Conservation (phyloP, 2,329 filamentous ascomycete genomes). For the Xylaria sp. region DNA sequence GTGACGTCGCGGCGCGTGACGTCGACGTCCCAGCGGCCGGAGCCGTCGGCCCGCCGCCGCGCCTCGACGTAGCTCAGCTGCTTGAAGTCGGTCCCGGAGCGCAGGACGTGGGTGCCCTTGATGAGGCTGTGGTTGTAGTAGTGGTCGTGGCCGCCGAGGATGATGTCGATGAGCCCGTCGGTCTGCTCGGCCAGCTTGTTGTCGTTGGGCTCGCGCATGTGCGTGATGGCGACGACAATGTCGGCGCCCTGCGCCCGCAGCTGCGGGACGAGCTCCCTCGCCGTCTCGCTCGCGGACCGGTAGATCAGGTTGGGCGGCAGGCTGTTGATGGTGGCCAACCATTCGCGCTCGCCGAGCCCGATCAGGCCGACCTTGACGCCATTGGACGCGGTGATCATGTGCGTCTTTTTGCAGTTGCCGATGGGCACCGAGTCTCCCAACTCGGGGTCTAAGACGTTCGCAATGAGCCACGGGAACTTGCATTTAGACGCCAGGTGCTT, state of each 20-base stretch:
- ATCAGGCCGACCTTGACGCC: constrained; percentile 86
- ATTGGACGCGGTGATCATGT: constrained; percentile 78
- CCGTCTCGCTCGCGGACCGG: constrained; percentile 75
- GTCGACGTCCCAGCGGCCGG: constrained; percentile 72
- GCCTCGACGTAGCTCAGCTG: constrained; percentile 87
- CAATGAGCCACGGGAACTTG: constrained; percentile 85
- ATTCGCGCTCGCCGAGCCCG: constrained; percentile 84
- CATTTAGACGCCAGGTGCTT: constrained; percentile 72
- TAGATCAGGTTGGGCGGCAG: constrained; percentile 83
- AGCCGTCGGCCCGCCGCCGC: constrained; percentile 51
- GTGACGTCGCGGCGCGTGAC: constrained; percentile 76
- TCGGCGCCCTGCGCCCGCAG: constrained; percentile 79
- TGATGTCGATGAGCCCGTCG: constrained; percentile 76
- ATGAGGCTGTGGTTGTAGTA: constrained; percentile 79
- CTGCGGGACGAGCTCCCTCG: constrained; percentile 72
- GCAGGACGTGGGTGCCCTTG: constrained; percentile 80
- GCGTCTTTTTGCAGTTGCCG: constrained; percentile 73
- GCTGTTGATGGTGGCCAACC: constrained; percentile 86
- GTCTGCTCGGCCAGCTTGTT: constrained; percentile 79
- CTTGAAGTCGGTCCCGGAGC: constrained; percentile 90
- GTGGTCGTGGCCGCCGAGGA: constrained; percentile 88
- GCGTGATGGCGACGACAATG: constrained; percentile 79
- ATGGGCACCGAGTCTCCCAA: constrained; percentile 75
- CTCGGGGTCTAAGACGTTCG: constrained; percentile 84
- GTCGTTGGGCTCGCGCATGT: constrained; percentile 88